A percentile compares a stretch with the other conserved stretches of the same genome.
Conservation (phyloP, 2,329 filamentous ascomycete genomes). For the Clonostachys rosea region DNA sequence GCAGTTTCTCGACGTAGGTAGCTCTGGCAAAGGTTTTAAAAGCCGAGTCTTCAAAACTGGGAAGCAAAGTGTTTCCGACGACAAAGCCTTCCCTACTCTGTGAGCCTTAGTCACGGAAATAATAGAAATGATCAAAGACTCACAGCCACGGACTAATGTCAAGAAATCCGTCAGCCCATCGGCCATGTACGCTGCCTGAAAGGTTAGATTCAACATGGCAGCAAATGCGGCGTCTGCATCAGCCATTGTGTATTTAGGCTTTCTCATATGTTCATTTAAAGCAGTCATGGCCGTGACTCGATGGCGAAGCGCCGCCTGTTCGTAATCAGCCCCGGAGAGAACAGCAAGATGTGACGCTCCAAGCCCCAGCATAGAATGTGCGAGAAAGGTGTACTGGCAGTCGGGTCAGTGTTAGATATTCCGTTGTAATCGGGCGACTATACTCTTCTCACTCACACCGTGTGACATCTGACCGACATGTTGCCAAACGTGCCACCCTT, state of each 20-base stretch:
- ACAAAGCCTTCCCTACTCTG: conserved; percentile 13
- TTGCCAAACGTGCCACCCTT: conserved; percentile 26
- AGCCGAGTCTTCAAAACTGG: conserved; percentile 9
- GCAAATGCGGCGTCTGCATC: conserved; percentile 31
- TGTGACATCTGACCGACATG: conserved; percentile 28
- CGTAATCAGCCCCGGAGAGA: conserved; percentile 11
- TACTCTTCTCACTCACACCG: conserved; percentile 13
- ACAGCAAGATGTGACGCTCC: conserved; percentile 30
- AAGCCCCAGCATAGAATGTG: conserved; percentile 33
- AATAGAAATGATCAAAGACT: conserved; percentile 4
- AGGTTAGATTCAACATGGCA: conserved; percentile 26
- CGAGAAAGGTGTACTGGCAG: conserved; percentile 28
- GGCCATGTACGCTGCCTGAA: conserved; percentile 29
- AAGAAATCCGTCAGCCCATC: conserved; percentile 32
- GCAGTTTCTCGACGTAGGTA: conserved; percentile 17
- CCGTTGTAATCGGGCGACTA: too few relatives aligned
- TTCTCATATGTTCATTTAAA: conserved; percentile 23
- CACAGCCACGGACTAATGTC: conserved; percentile 29
- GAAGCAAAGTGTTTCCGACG: conserved; percentile 11
- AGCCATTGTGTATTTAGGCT: conserved; percentile 13
- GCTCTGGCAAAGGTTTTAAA: conserved; percentile 17
- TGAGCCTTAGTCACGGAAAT: neutral
- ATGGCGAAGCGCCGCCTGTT: conserved; percentile 24
- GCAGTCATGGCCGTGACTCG: conserved; percentile 26
- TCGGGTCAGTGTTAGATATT: neutral